Base-by-base conservation (phyloP, 139 green algal species). In the Choricystis sp. region DNA sequence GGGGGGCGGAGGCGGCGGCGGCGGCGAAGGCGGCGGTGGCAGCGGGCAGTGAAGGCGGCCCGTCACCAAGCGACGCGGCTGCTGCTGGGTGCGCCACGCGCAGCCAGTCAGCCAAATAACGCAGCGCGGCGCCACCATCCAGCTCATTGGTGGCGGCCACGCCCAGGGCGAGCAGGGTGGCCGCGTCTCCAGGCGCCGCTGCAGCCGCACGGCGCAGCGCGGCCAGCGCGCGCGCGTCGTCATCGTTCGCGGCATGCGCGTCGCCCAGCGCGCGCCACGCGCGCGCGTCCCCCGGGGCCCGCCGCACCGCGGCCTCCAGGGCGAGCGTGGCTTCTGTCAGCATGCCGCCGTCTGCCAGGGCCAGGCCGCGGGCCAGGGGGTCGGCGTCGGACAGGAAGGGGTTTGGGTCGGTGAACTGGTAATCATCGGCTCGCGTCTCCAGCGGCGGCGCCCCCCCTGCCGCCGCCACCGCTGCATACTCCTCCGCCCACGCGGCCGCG, bases 101-200 rank as follows among this genome's bases (percentile, higher is more conserved):
- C 25, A 97, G 69, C 90, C 90, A 97, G 25, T 63, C 52, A 1
- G 69, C 49, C 27, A 96, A 74, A 73, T 85, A 86, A 23, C 23
- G 29, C 27, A 90, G 61, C 4, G 86, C 87, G 28, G 75, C 62
- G 4, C 55, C 63, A 62, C 85, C 70, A 62, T 96, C 87, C 61
- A 98, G 79, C 81, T 99, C 93, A 66, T 99, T 99, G 60, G 90
- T 95, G 79, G 98, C 87, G 60, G 66, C 83, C 25, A 99, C 93
- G 0, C 91, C 93, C 68, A 99, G 79, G 3, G 81, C 76, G 57
- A 99, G 77, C 56, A 98, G 78, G 21, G 69, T 86, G 31, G 94
- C 88, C 4, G 85, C 61, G 71, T 92, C 82, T 19, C 56, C 58
- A 2, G 93, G 93, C 58, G 94, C 85, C 14, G 83, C 83, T 1